Percentiles rank a stretch among this genome's conserved stretches.
phyloP scores from a whole-genome alignment of 352 stramenopile genomes.

The Pythium phragmiticola region DNA sequence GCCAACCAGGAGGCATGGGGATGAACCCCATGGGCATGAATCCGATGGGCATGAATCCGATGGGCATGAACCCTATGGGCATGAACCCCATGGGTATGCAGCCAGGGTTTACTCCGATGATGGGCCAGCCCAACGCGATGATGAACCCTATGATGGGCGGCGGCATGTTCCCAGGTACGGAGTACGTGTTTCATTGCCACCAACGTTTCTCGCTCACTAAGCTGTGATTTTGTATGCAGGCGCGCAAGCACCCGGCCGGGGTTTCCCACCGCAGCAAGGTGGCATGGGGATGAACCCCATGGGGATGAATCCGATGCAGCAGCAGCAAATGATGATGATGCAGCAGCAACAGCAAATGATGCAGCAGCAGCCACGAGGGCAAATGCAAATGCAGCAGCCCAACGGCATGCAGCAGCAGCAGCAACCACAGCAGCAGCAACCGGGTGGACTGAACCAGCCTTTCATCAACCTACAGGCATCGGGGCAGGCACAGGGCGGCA shows the following conservation, averaged over 20 bases:
- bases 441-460: slow-evolving; percentile 62
- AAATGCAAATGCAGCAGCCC: slow-evolving; percentile 36
- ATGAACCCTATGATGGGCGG: slow-evolving; percentile 31
- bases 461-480: slow-evolving; percentile 65
- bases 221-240: neutral
- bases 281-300: slow-evolving; percentile 61
- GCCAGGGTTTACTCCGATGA: slow-evolving; percentile 48
- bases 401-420: slow-evolving; percentile 40
- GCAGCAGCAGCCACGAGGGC: slow-evolving; percentile 40
- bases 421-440: slow-evolving; percentile 38
- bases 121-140: slow-evolving; percentile 27
- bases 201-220: neutral
- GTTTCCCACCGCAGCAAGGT: slow-evolving; percentile 38
- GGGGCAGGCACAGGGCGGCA: slow-evolving; percentile 18
- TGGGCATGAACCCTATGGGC: slow-evolving; percentile 52
- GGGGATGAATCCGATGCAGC: slow-evolving; percentile 41
- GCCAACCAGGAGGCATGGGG: slow-evolving; percentile 24
- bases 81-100: slow-evolving; percentile 28
- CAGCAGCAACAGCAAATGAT: slow-evolving; percentile 42
- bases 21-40: slow-evolving; percentile 41
- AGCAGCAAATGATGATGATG: slow-evolving; percentile 23
- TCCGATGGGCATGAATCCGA: slow-evolving; percentile 37
- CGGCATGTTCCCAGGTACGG: slow-evolving; percentile 52
- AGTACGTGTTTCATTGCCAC: neutral
- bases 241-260: slow-evolving; percentile 28